phyloP scores from a whole-genome alignment of 805 yeast species.

The Jamesozyma gamospora region DNA sequence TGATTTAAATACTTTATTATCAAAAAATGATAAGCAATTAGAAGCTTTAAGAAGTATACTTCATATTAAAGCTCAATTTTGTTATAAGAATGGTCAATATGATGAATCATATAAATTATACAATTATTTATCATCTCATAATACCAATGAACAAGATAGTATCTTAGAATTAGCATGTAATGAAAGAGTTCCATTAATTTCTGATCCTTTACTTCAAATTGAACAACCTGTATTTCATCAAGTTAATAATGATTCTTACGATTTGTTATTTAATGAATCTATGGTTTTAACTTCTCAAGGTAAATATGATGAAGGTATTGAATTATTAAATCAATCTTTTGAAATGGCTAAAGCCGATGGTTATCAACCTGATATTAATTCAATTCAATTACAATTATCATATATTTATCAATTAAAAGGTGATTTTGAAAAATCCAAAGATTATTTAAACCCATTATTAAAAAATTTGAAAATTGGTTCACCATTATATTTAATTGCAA shows the following conservation, averaged over 20 bases:
- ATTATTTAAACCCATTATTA: slow-evolving; percentile 30
- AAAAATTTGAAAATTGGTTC: slow-evolving; percentile 15
- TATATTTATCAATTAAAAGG: slow-evolving; percentile 41
- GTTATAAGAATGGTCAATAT: slow-evolving; percentile 42
- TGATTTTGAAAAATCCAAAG: slow-evolving; percentile 29
- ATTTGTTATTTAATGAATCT: slow-evolving; percentile 55
- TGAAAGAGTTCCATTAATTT: slow-evolving; percentile 58
- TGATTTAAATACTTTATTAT: slow-evolving; percentile 3
- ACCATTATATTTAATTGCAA: slow-evolving; percentile 24
- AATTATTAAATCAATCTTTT: slow-evolving; percentile 38
- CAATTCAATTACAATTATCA: slow-evolving; percentile 52
- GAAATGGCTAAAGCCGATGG: slow-evolving; percentile 33
- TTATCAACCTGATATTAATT: slow-evolving; percentile 41
- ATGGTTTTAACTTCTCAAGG: slow-evolving; percentile 41
- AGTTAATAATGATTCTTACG: slow-evolving; percentile 37
- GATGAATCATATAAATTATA: slow-evolving; percentile 44
- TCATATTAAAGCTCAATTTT: slow-evolving; percentile 45
- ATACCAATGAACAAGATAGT: slow-evolving; percentile 29
- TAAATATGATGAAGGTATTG: slow-evolving; percentile 33
- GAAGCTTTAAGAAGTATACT: slow-evolving; percentile 31
- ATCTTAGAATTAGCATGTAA: slow-evolving; percentile 55
- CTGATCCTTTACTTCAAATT: slow-evolving; percentile 18
- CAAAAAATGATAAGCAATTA: slow-evolving; percentile 6
- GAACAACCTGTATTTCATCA: slow-evolving; percentile 2
- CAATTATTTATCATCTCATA: slow-evolving; percentile 33